phyloP scores from a whole-genome alignment of 148 eudicot species.

The Nyssa sinensis region DNA sequence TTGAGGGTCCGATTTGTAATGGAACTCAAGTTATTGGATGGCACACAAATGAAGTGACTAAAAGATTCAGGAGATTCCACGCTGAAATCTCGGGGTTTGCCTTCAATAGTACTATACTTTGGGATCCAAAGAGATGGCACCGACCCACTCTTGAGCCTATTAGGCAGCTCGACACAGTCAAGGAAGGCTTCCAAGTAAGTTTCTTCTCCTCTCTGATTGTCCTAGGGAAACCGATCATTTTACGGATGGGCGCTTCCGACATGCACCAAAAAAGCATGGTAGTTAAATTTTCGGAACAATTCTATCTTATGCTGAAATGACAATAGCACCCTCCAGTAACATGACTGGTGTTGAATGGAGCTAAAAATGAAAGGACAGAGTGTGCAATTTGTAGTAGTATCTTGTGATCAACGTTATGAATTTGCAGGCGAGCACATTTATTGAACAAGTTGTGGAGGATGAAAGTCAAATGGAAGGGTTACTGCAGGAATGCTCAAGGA shows the following conservation, averaged over 20 bases:
- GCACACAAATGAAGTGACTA: conserved; percentile 44
- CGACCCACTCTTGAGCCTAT: conserved; percentile 55
- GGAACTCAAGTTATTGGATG: conserved; percentile 69
- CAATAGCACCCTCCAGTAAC: neutral
- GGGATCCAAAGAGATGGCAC: conserved; percentile 83
- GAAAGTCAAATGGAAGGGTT: conserved; percentile 90
- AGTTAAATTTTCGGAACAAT: neutral
- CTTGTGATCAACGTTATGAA: neutral
- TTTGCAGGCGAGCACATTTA: conserved; percentile 67
- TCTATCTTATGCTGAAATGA: neutral
- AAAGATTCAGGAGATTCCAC: conserved; percentile 68
- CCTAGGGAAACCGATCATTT: neutral
- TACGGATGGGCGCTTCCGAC: neutral
- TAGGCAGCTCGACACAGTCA: conserved; percentile 55
- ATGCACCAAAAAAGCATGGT: neutral
- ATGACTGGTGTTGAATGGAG: neutral
- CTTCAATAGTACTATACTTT: conserved; percentile 81
- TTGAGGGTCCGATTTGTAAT: conserved; percentile 78
- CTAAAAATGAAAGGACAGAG: neutral
- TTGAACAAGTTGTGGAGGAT: conserved; percentile 78
- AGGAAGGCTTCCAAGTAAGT: conserved; percentile 48
- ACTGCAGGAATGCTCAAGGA: conserved; percentile 38
- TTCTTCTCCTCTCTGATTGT: conserved; percentile 9
- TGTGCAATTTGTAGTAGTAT: neutral
- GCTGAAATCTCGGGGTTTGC: conserved; percentile 75